Evolutionary conservation across 2,329 filamentous ascomycete genomes (phyloP), one percentile per base, ranked within the genome.

Genomic region (Leptographium radiaticola): DNA sequence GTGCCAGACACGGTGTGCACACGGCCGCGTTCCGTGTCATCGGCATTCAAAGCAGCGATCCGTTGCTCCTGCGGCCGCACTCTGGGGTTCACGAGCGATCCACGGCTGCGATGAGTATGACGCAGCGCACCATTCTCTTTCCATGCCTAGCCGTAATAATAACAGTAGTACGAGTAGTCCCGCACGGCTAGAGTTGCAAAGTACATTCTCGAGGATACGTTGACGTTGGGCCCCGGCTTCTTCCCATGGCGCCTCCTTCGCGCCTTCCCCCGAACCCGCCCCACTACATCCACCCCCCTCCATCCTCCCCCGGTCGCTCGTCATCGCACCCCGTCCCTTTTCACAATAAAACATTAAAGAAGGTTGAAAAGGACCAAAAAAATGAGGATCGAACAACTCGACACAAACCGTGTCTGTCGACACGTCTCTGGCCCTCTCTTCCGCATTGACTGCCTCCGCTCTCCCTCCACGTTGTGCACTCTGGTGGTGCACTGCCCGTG

Each of bases 251-350:
- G 31, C 46, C 33, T 38, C 33, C 33, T 44, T 51, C 49, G 49
- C 49, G 49, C 49, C 49, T 51, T 51, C 49, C 40, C 39, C 25
- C 25, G 18, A 25, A 8, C 38, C 49, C 34, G 25, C 44, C 33
- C 50, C 51, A 15, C 50, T 49, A 43, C 33, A 45, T 20, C 15
- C 54, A 53, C 54, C 10, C 51, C 49, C 50, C 49, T 25, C 15
- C 42, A n/a, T 45, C 18, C 18, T 31, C 48, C 48, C 54, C 42
- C 49, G 34, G 53, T 55, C 53, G 34, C 50, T 57, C 56, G 54
- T 57, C 56, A 56, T 56, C 31, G 55, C 56, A 53, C 54, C 49
- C 49, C 52, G 39, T 51, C 53, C 18, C 42, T 44, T 44, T 36
- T 44, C 13, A 25, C 18, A 44, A 25, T 25, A 25, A 44, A 44